These are phyloP conservation scores for Exserohilum rostratum DNA, from an alignment of 2,329 filamentous ascomycete species.

Conservation along the genomic window DNA sequence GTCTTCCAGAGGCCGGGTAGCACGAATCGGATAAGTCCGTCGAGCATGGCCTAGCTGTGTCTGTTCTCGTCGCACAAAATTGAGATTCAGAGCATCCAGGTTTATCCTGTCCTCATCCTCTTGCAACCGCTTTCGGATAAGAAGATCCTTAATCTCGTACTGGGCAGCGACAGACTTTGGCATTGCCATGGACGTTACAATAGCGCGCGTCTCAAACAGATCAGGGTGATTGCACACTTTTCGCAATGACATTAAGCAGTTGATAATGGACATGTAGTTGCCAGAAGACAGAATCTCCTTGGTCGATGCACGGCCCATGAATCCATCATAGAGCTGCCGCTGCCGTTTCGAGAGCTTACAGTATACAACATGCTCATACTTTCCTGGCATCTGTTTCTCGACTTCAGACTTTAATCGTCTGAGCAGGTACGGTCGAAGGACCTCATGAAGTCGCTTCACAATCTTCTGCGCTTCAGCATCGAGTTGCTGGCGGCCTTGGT, in stretches of 20 bases:
- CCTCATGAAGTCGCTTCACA: slow-evolving; percentile 91
- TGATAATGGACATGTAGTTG: slow-evolving; percentile 97
- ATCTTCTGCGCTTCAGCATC: slow-evolving; percentile 92
- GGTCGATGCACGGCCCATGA: slow-evolving; percentile 88
- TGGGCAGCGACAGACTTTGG: slow-evolving; percentile 74
- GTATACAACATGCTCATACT: slow-evolving; percentile 96
- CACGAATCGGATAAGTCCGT: slow-evolving; percentile 58
- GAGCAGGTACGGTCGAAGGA: slow-evolving; percentile 88
- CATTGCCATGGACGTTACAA: slow-evolving; percentile 97
- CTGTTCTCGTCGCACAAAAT: slow-evolving; percentile 72
- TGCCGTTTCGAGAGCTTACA: slow-evolving; percentile 95
- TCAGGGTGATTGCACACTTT: slow-evolving; percentile 99
- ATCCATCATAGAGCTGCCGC: slow-evolving; percentile 93
- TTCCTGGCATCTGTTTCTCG: slow-evolving; percentile 98
- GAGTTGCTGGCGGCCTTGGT: slow-evolving; percentile 91
- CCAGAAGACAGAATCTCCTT: slow-evolving; percentile 86
- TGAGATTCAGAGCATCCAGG: slow-evolving; percentile 78
- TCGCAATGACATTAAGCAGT: slow-evolving; percentile 94
- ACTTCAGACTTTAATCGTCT: slow-evolving; percentile 93
- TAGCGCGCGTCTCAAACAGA: slow-evolving; percentile 92
- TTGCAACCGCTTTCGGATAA: slow-evolving; percentile 72
- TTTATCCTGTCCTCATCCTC: slow-evolving; percentile 68
- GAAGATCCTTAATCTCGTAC: slow-evolving; percentile 73
- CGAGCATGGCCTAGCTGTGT: slow-evolving; percentile 60
- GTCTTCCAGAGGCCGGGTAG: slow-evolving; percentile 71